A percentile compares a stretch with the other conserved stretches of the same genome.
These are phyloP conservation scores for Puccinia horiana DNA, from an alignment of 1,284 basidiomycete genomes.

Conservation along the genomic window DNA sequence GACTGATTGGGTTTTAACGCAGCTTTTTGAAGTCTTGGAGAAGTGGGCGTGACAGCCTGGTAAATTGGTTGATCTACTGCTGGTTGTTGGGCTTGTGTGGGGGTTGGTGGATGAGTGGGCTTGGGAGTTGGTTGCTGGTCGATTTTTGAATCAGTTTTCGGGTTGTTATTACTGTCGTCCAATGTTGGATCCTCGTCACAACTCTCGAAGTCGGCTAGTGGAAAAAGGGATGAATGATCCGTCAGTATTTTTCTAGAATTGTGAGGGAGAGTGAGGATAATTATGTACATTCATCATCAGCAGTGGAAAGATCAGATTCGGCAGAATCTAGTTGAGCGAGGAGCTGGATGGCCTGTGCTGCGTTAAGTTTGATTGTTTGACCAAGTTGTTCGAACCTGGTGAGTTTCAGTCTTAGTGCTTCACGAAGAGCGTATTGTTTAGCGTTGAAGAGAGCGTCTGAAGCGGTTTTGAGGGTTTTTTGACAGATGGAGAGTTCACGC, in stretches of 20 bases:
- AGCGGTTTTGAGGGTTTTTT: background rate
- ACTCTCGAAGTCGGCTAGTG: conserved; percentile 6
- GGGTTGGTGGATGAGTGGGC: background rate
- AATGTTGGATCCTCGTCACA: conserved; percentile 19
- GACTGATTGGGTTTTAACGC: background rate
- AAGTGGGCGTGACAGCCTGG: background rate
- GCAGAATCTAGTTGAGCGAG: background rate
- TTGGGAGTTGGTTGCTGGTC: background rate
- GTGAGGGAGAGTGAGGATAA: background rate
- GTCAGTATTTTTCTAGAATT: background rate
- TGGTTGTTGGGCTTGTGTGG: background rate
- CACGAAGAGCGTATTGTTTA: background rate
- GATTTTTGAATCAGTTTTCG: background rate
- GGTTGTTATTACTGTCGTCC: background rate
- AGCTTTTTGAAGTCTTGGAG: background rate
- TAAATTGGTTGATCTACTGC: no score
- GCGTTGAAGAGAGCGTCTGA: conserved; percentile 1
- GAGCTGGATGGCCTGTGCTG: conserved; percentile 2
- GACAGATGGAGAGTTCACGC: conserved; percentile 15
- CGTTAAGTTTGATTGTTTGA: conserved; percentile 15
- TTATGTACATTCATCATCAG: background rate
- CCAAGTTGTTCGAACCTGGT: conserved; percentile 4
- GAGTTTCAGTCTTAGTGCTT: conserved; percentile 9
- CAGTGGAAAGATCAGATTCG: background rate
- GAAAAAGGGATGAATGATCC: background rate